Evolutionary conservation across 495 filamentous ascomycete species (phyloP).

Genomic region (Corynascus novoguineensis): DNA sequence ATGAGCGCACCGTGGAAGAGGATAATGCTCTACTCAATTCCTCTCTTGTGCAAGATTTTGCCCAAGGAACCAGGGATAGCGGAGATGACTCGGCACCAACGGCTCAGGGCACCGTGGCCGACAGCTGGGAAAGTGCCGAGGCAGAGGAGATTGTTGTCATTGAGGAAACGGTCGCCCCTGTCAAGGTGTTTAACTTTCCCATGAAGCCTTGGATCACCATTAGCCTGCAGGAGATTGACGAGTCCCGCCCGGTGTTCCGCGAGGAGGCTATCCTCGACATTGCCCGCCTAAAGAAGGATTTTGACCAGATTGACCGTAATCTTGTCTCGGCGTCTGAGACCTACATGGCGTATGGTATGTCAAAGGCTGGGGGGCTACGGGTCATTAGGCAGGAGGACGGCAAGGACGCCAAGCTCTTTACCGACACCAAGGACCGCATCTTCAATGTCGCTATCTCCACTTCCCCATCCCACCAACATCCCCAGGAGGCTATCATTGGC

Average conservation of each 20-base stretch:
- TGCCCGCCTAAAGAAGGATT: conserved; percentile 90
- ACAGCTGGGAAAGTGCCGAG: conserved; percentile 76
- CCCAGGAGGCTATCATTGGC: conserved; percentile 75
- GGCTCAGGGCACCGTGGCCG: conserved; percentile 47
- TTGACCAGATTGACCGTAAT: conserved; percentile 93
- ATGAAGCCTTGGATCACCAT: conserved; percentile 93
- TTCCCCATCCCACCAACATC: conserved; percentile 43
- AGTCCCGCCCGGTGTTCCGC: conserved; percentile 50
- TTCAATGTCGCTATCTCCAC: conserved; percentile 86
- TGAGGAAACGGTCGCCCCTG: conserved; percentile 58
- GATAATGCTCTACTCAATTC: conserved; percentile 48
- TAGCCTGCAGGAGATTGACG: conserved; percentile 43
- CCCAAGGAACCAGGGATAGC: conserved; percentile 52
- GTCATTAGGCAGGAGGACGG: conserved; percentile 94
- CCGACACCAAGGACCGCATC: conserved; percentile 77
- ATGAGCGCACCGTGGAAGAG: conserved; percentile 54
- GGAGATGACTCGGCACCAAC: conserved; percentile 50
- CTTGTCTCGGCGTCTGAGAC: conserved; percentile 82
- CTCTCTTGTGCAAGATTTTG: conserved; percentile 44
- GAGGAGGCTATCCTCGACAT: conserved; percentile 78
- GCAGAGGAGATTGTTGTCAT: conserved; percentile 64
- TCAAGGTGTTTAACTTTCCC: conserved; percentile 89
- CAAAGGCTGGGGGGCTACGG: conserved; percentile 82
- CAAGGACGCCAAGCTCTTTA: conserved; percentile 81
- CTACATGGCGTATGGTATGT: conserved; percentile 89